Evolutionary conservation across 179 eudicot species (phyloP).

Genomic region (Beta corolliflora): DNA sequence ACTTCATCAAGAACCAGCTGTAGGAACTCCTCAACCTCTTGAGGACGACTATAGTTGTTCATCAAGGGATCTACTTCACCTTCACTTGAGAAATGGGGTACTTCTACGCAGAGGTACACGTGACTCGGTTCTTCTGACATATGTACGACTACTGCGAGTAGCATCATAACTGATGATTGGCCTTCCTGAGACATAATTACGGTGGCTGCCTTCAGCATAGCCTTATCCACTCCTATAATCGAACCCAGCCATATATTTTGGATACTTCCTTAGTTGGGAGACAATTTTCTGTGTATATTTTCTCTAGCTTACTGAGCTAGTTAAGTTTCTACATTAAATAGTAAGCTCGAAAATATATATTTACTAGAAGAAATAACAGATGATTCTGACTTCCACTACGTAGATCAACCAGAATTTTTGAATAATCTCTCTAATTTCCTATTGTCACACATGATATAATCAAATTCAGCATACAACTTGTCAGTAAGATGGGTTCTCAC

Average conservation of each 20-base stretch:
- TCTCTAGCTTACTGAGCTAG: background rate
- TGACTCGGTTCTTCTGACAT: constrained; percentile 23
- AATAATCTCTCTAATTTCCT: constrained; percentile 15
- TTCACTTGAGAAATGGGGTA: constrained; percentile 10
- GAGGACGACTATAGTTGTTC: constrained; percentile 22
- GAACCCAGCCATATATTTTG: constrained; percentile 1
- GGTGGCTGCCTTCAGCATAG: background rate
- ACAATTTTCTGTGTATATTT: background rate
- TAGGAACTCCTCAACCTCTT: constrained; percentile 29
- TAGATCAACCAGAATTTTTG: background rate
- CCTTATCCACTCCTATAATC: background rate
- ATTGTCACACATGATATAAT: background rate
- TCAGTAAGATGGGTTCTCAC: background rate
- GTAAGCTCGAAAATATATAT: constrained; percentile 11
- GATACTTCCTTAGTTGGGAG: background rate
- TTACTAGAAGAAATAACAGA: background rate
- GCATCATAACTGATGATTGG: constrained; percentile 5
- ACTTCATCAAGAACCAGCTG: constrained; percentile 34
- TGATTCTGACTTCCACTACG: background rate
- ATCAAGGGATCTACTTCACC: background rate
- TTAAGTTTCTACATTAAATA: constrained; percentile 10
- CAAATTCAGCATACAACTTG: constrained; percentile 11
- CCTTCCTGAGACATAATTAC: constrained; percentile 4
- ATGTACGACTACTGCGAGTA: constrained; percentile 6
- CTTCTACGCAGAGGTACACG: constrained; percentile 11